Base-by-base conservation (phyloP, 306 rosid species). In the Prunus mongolica region DNA sequence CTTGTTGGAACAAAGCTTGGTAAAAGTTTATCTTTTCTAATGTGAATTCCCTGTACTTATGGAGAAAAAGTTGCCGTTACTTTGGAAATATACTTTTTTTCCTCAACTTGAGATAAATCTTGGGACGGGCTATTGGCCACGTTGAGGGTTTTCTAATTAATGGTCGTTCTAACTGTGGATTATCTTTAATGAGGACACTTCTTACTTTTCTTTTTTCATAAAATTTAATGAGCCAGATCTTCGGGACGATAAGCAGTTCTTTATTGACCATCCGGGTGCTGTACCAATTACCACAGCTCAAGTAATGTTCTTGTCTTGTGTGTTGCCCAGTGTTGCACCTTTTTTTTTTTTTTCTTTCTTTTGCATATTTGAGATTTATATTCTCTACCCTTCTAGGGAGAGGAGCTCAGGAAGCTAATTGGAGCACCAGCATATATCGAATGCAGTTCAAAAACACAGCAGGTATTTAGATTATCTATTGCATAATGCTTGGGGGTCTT, bases 1-100 rank as follows among this genome's bases (percentile, higher is more conserved):
- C 85, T 95, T 65, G 99, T 95, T 86, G 99, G 99, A 79, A 88
- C 99, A 67, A 95, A 95, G 87, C 88, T 95, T 81, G 99, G 99
- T 95, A 87, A 82, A 85, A 47, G 60, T 67, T 54, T 62, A 67
- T 50, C 67, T 82, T 75, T 73, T 75, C 58, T 68, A 50, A 44
- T 76, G 54, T 24, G 25, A 25, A 58, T 46, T 41, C 3, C 47
- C 7, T 30, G 16, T 58, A 58, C 50, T 34, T 28, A 3, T 12
- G 8, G 52, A 55, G n/a, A 55, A 19, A 55, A 8, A 34, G 27
- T 72, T 55, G 14, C 76, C 19, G 50, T 62, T 47, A 52, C 32
- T 30, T 19, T 71, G 27, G 4, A 56, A 10, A 10, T 19, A 10
- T 3, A 20, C 2, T 44, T 12, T 14, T 45, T 24, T 30, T 6